A percentile compares a stretch with the other conserved stretches of the same genome.
phyloP scores from a whole-genome alignment of 352 stramenopile species.

The Halophytophthora batemanensis region DNA sequence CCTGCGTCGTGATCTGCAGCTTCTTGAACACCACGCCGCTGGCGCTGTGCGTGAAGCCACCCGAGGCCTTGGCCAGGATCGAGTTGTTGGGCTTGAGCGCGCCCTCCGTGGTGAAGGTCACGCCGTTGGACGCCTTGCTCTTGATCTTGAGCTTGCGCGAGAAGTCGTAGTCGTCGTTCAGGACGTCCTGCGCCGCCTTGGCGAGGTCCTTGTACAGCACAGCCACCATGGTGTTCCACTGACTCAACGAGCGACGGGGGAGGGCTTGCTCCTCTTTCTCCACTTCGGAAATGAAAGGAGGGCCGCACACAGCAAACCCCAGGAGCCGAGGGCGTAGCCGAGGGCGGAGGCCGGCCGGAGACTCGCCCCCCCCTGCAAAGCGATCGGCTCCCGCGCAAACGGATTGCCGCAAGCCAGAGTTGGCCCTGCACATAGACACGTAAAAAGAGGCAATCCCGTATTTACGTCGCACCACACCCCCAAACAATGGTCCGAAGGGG shows the following conservation, averaged over 20 bases:
- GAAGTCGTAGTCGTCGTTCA: constrained; percentile 89
- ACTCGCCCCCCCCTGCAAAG: neutral
- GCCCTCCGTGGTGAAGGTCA: constrained; percentile 85
- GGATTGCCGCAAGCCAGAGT: too few species aligned
- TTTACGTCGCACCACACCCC: too few species aligned
- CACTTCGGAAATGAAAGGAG: constrained; percentile 49
- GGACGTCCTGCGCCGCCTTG: constrained; percentile 81
- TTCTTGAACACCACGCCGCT: constrained; percentile 82
- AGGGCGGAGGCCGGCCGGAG: too few species aligned
- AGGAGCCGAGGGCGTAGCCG: too few species aligned
- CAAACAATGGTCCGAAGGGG: constrained; percentile 42
- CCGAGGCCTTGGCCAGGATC: constrained; percentile 80
- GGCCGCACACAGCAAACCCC: constrained; percentile 38
- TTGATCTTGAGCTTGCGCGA: constrained; percentile 91
- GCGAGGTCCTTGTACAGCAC: constrained; percentile 85
- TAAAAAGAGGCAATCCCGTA: too few species aligned
- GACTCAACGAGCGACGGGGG: too few species aligned
- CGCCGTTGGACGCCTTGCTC: constrained; percentile 83
- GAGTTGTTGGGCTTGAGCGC: constrained; percentile 84
- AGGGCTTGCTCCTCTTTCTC: too few species aligned
- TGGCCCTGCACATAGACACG: neutral
- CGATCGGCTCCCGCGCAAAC: too few species aligned
- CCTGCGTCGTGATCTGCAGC: constrained; percentile 84
- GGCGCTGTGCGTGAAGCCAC: constrained; percentile 59
- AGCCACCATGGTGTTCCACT: too few species aligned